Evolutionary conservation across 2,329 filamentous ascomycete species (phyloP), one percentile per base, ranked within the genome.

Genomic region (Cladophialophora psammophila): DNA sequence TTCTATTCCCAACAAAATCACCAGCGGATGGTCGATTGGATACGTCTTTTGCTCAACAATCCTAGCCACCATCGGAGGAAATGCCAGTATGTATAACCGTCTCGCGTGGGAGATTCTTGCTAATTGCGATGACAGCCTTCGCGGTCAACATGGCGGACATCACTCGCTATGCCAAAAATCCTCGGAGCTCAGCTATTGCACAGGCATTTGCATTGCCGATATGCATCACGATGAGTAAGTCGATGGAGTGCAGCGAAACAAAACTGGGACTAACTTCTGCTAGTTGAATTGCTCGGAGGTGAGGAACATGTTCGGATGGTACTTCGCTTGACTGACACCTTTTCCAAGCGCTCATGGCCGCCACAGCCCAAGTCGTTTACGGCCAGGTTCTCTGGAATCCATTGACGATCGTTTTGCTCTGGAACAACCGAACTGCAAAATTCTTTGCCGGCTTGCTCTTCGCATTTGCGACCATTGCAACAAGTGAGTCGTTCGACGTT

Each of bases 21-120:
- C 62, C 1, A 63, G 62, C 48, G 62, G 4, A 80, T 80, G 32
- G 82, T 85, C 15, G 86, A 85, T 58, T 80, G 82, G 62, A 26
- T 64, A 64, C 40, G 62, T 64, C 55, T 64, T 64, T 53, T 64
- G 62, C 20, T 79, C 79, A 0, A 80, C 80, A 5, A 76, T 75
- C 57, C 74, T 63, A 9, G 60, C 60, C 8, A 63, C 60, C 50
- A 63, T 63, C 35, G 60, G 60, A 20, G 60, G 60, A 18, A 63
- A 63, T 31, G 60, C 60, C 9, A 63, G 59, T 61, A 38, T 9
- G 59, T 61, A 61, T n/a, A n/a, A 7, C 34, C 40, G 13, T n/a
- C 40, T 36, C 35, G 35, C 5, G 10, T n/a, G 40, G 10, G 40
- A 42, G 40, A n/a, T 3, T 42, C 15, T 15, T 35, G 31, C 57